Evolutionary conservation across 305 asterid genomes (phyloP), one percentile per base, ranked within the genome.

Genomic region (Euphrasia arctica): DNA sequence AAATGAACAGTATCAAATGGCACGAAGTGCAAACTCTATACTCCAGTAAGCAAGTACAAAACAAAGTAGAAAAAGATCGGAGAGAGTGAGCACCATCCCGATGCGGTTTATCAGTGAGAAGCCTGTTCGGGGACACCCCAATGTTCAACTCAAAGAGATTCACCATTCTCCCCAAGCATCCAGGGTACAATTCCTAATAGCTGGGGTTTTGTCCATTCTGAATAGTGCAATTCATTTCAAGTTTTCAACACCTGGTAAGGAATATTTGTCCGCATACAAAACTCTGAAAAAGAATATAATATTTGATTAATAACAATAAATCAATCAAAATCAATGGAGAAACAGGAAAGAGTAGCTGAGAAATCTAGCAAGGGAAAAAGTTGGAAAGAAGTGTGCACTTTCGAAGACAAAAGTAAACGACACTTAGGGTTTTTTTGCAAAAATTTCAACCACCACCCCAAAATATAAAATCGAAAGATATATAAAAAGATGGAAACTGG

Each of bases 81-180:
- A 54, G 62, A 68, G 70, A 54, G 70, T 52, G 65, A 32, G 69
- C 72, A 89, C 96, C 90, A 71, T 82, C 86, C 47, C 67, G 68
- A 74, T 89, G 91, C 4, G 88, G 93, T 74, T 82, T 87, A 78
- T 89, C 93, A 6, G 84, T 77, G 55, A 92, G 92, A 72, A 83
- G 79, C 80, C 69, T 78, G 72, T 83, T 83, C 74, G 91, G 64
- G 56, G 88, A 54, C 64, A 71, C 77, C 73, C 91, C 93, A 27
- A 78, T 70, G 71, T 83, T 78, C 86, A 82, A 64, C 74, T 87
- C 96, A 22, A 89, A 87, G 72, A 85, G 86, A 77, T 91, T 89
- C 70, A 85, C 95, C 97, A 82, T 81, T 76, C 88, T 83, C 72
- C 97, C 98, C 85, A 89, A 77, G 85, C 98, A 87, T 70, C 97